Conservation (phyloP, 1,284 basidiomycete species). For the Grifola frondosa region DNA sequence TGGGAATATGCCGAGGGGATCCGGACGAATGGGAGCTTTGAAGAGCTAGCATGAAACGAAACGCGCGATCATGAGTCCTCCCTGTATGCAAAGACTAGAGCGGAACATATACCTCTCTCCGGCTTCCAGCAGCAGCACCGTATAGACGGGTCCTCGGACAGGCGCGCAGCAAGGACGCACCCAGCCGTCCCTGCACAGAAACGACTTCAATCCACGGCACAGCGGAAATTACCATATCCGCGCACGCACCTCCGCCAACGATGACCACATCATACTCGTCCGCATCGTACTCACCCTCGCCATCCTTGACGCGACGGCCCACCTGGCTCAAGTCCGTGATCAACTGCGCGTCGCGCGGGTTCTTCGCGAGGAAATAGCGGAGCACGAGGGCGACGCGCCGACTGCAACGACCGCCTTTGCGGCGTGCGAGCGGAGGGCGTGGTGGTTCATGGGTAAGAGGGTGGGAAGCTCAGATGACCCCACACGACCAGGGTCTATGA, state of each 20-base stretch:
- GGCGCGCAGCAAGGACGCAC: conserved; percentile 63
- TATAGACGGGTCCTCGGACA: conserved; percentile 57
- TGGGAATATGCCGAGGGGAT: conserved; percentile 25
- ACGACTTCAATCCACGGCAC: background rate
- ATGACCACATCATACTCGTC: conserved; percentile 62
- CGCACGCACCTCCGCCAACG: conserved; percentile 55
- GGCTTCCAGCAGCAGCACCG: conserved; percentile 66
- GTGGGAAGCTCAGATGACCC: too few species aligned
- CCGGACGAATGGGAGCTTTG: conserved; percentile 16
- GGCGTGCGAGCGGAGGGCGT: too few species aligned
- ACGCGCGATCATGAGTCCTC: background rate
- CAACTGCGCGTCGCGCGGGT: conserved; percentile 3
- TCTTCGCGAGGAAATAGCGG: conserved; percentile 11
- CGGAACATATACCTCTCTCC: conserved; percentile 53
- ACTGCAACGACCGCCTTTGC: conserved; percentile 9
- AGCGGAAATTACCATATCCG: background rate
- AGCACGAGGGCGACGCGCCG: conserved; percentile 9
- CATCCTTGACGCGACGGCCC: conserved; percentile 10
- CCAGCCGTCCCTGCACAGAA: conserved; percentile 59
- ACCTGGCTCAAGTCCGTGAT: conserved; percentile 13
- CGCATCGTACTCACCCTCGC: conserved; percentile 16
- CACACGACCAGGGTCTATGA: too few species aligned
- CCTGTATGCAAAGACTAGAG: background rate
- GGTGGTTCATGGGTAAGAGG: too few species aligned
- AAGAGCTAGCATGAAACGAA: conserved; percentile 14